Evolutionary conservation across 768 basidiomycete genomes (phyloP).

Genomic region (Calvatia gigantea): DNA sequence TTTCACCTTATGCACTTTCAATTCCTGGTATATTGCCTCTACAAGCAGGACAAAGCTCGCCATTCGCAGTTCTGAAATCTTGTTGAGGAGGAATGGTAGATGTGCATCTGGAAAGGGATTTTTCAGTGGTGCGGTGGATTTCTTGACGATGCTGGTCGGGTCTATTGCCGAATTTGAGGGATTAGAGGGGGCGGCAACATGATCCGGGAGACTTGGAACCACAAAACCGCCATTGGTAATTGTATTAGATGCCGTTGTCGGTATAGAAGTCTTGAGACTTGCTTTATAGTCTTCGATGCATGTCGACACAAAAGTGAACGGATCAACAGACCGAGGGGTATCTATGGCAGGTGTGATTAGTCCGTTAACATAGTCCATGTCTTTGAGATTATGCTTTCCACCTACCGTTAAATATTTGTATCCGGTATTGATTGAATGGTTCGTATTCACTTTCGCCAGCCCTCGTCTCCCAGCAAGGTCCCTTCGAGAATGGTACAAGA

Average conservation of each 20-base stretch:
- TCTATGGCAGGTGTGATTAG: conserved; percentile 42
- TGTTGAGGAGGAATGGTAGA: conserved; percentile 56
- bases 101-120: conserved; percentile 68
- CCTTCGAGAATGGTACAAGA: conserved; percentile 77
- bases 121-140: conserved; percentile 38
- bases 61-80: conserved; percentile 58
- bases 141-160: conserved; percentile 23
- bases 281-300: conserved; percentile 35
- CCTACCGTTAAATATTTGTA: conserved; percentile 83
- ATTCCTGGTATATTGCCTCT: conserved; percentile 68
- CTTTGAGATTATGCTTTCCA: neutral
- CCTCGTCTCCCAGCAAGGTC: conserved; percentile 74
- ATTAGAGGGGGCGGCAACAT: conserved; percentile 13
- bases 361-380: neutral
- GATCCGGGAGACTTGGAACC: conserved; percentile 41
- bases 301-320: conserved; percentile 68
- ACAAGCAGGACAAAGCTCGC: conserved; percentile 64
- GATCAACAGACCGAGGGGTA: conserved; percentile 68
- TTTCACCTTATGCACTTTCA: conserved; percentile 69
- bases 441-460: conserved; percentile 68
- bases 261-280: conserved; percentile 20
- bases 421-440: conserved; percentile 68
- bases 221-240: conserved; percentile 34
- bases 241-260: conserved; percentile 11
- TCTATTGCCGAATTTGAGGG: conserved; percentile 10